These are phyloP conservation scores for Suhomyces terraborum DNA, from an alignment of 1,139 yeast species.

Conservation along the genomic window DNA sequence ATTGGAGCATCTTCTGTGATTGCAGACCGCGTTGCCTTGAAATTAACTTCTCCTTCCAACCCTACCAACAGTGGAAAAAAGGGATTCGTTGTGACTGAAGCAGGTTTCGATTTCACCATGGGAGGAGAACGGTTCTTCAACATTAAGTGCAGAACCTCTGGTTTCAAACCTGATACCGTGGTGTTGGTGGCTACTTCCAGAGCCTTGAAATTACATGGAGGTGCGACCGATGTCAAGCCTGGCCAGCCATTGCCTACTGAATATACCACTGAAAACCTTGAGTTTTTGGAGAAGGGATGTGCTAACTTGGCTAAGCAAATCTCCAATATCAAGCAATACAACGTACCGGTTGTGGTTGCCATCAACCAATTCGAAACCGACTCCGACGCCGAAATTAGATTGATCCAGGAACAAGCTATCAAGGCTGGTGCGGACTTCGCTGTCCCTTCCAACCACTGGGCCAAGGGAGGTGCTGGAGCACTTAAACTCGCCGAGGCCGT, in stretches of 20 bases:
- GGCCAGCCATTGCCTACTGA: conserved; percentile 73
- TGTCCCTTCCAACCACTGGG: conserved; percentile 79
- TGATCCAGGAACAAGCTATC: conserved; percentile 62
- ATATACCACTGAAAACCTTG: conserved; percentile 67
- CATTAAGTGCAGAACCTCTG: conserved; percentile 78
- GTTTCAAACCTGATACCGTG: conserved; percentile 69
- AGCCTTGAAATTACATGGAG: conserved; percentile 81
- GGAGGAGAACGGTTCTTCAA: conserved; percentile 85
- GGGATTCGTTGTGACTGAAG: conserved; percentile 81
- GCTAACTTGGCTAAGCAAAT: conserved; percentile 77
- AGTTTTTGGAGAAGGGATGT: conserved; percentile 63
- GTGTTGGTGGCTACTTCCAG: conserved; percentile 80
- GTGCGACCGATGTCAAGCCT: conserved; percentile 82
- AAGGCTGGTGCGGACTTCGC: conserved; percentile 78
- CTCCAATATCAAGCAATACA: conserved; percentile 66
- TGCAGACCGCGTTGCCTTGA: conserved; percentile 94
- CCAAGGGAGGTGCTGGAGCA: conserved; percentile 78
- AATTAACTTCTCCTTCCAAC: conserved; percentile 59
- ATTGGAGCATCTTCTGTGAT: conserved; percentile 95
- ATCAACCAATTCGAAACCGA: conserved; percentile 75
- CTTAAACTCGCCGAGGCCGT: conserved; percentile 69
- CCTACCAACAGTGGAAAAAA: conserved; percentile 44
- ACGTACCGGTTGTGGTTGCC: conserved; percentile 79
- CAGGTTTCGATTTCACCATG: conserved; percentile 87
- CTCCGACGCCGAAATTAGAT: conserved; percentile 63